phyloP scores from a whole-genome alignment of 352 stramenopile species.

The Pythium plurisporium region DNA sequence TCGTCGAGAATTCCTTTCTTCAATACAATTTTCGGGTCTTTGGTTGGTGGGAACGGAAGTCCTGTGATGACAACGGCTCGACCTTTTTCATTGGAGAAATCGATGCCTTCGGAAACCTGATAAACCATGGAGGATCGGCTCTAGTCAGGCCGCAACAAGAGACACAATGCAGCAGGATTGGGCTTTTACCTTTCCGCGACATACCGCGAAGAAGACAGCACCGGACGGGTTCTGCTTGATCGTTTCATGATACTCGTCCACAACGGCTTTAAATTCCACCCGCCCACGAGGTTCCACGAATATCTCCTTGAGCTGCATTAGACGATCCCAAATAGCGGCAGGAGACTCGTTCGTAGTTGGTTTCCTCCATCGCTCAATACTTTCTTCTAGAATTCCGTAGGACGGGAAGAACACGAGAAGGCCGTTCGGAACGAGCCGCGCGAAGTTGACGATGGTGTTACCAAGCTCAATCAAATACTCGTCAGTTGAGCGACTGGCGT shows the following conservation, averaged over 20 bases:
- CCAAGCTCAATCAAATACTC: constrained; percentile 96
- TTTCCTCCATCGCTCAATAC: constrained; percentile 68
- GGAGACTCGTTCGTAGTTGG: constrained; percentile 33
- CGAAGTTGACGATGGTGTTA: constrained; percentile 94
- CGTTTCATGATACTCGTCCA: constrained; percentile 76
- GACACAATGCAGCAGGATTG: no score
- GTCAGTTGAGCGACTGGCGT: constrained; percentile 89
- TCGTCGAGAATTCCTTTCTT: constrained; percentile 97
- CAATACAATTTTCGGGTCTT: constrained; percentile 96
- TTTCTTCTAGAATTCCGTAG: constrained; percentile 94
- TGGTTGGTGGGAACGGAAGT: constrained; percentile 95
- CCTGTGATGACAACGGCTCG: constrained; percentile 98
- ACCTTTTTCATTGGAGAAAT: constrained; percentile 98
- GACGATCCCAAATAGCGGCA: constrained; percentile 74
- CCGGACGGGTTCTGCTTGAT: constrained; percentile 77
- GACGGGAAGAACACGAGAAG: constrained; percentile 99
- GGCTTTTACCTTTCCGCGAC: constrained; percentile 95
- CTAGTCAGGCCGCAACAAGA: no score
- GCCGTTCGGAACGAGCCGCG: constrained; percentile 92
- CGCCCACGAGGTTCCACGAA: constrained; percentile 74
- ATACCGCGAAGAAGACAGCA: constrained; percentile 97
- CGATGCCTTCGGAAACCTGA: constrained; percentile 97
- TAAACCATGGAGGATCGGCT: no score
- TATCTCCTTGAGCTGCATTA: constrained; percentile 69
- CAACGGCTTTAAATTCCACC: constrained; percentile 71